Base-by-base conservation (phyloP, 179 eudicot genomes). In the Pouteria campechiana region DNA sequence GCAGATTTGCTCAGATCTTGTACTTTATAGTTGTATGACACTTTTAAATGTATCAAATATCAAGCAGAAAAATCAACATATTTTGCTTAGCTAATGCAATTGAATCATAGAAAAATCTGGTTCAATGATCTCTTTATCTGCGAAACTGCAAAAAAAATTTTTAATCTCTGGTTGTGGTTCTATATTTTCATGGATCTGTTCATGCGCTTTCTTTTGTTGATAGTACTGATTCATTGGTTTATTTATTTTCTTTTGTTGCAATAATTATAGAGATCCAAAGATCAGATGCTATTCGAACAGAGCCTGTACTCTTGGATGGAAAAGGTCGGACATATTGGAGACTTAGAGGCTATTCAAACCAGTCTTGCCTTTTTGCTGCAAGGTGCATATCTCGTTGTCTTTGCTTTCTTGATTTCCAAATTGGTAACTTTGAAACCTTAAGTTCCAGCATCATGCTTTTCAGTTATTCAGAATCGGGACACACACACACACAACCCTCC, bases 271-370 rank as follows among this genome's bases (percentile, higher is more conserved):
- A 51, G 54, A 71, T 68, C 45, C 57, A 35, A 52, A 52, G 52
- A 43, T 54, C 76, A 13, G 73, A 78, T 41, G 81, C 83, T 54
- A 60, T 75, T 25, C 62, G 98, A 57, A 79, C 74, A 25, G 74
- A 73, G 41, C 78, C 94, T 14, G 42, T 73, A 38, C 40, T 76
- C 50, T 12, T 57, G 36, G 85, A 60, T 33, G 42, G 28, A 27
- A 44, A 64, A 22, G 84, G 96, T 18, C 62, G 23, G 60, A 66
- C 38, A 16, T 79, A 37, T 41, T 90, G 94, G 96, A 82, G 65
- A 52, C 60, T 86, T 18, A 77, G 65, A 32, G 63, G 85, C 40
- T 60, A 24, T 45, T 18, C 54, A 28, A 59, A 65, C 21, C 60
- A 60, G 10, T 51, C 76, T 33, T n/a, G 60, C 46, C 20, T 36